phyloP scores from a whole-genome alignment of 805 yeast species.

The Pichia ethanolica region DNA sequence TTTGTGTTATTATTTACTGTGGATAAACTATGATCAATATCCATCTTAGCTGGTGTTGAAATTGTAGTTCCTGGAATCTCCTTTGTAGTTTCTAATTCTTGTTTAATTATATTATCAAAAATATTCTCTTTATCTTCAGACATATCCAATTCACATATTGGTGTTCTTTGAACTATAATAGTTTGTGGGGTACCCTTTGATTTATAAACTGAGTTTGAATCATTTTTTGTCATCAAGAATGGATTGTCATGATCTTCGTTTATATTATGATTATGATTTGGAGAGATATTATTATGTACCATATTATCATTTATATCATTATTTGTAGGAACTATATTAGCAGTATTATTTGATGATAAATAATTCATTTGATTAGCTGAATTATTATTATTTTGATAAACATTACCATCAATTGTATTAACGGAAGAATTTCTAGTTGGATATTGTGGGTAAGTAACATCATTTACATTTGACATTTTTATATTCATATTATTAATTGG shows the following conservation, averaged over 20 bases:
- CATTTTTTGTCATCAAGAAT: neutral
- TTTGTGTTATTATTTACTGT: too few relatives aligned
- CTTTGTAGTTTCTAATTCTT: neutral
- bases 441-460: neutral
- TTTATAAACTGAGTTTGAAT: neutral
- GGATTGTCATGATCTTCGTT: slow-evolving; percentile 1
- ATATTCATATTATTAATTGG: neutral
- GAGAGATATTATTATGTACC: neutral
- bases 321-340: neutral
- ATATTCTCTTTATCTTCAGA: slow-evolving; percentile 39
- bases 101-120: slow-evolving; percentile 19
- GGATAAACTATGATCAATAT: neutral
- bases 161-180: slow-evolving; percentile 2
- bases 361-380: too few relatives aligned
- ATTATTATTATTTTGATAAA: neutral
- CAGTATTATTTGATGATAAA: neutral
- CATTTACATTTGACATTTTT: neutral
- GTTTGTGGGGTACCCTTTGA: slow-evolving; percentile 4
- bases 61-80: neutral
- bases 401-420: neutral
- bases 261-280: neutral
- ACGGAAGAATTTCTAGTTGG: neutral
- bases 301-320: too few relatives aligned
- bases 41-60: slow-evolving; percentile 9
- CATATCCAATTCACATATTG: slow-evolving; percentile 24